Evolutionary conservation across 306 rosid species (phyloP).

Genomic region (Prunus davidiana): DNA sequence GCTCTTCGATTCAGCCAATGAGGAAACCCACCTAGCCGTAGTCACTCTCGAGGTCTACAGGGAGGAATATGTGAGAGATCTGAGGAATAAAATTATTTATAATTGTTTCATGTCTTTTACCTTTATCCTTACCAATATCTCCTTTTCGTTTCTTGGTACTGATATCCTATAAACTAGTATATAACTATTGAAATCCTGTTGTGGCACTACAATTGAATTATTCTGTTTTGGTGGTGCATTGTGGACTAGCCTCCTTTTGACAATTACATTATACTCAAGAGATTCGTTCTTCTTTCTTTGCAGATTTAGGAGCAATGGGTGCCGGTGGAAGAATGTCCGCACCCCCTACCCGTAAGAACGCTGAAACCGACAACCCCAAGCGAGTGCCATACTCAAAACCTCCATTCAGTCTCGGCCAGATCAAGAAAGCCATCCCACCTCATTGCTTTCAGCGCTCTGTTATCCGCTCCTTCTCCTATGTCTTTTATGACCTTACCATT

Average conservation of each 20-base stretch:
- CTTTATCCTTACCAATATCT: background rate
- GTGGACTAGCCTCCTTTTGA: too few species aligned
- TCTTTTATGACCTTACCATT: constrained; percentile 46
- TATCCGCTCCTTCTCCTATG: constrained; percentile 57
- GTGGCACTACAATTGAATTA: too few species aligned
- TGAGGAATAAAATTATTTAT: background rate
- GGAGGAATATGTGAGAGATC: background rate
- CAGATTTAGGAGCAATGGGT: constrained; percentile 71
- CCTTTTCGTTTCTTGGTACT: too few species aligned
- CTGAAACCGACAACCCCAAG: constrained; percentile 36
- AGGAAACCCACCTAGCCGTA: background rate
- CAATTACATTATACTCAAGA: background rate
- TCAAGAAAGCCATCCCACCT: constrained; percentile 72
- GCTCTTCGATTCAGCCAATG: background rate
- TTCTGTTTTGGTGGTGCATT: too few species aligned
- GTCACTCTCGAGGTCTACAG: background rate
- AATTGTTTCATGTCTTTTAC: background rate
- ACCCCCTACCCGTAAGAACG: constrained; percentile 46
- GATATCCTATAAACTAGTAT: background rate
- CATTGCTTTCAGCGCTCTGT: constrained; percentile 73
- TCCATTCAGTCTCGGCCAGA: constrained; percentile 52
- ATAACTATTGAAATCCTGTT: background rate
- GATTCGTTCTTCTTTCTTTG: constrained; percentile 7
- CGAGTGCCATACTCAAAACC: constrained; percentile 65
- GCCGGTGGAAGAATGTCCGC: constrained; percentile 85